Base-by-base conservation (phyloP, 2,329 filamentous ascomycete genomes). In the Sporothrix brunneoviolacea region DNA sequence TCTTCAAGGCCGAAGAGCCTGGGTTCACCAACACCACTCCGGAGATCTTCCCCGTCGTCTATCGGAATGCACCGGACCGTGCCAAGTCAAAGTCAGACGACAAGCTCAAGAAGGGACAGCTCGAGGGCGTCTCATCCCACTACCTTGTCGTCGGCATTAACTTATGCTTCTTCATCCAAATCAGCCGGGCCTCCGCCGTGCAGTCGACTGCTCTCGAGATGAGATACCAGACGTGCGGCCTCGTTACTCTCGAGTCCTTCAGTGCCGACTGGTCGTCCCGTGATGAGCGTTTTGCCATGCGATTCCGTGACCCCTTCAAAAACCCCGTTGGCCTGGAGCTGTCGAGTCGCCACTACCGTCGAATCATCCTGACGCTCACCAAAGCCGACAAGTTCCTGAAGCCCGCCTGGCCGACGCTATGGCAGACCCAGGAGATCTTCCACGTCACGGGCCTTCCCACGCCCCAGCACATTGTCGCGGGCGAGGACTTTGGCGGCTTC, bases 351-450 rank as follows among this genome's bases (percentile, higher is more conserved):
- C 71, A 76, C 58, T 77, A 77, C 58, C 70, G 75, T 27, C 72
- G 70, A 35, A 76, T 80, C 40, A 73, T 80, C 40, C 71, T 74
- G 46, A 75, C 71, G 2, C 65, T 81, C 28, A 75, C 75, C 50
- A 76, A 72, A 49, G 71, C 71, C 24, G 77, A 81, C 58, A 72
- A 76, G 33, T 75, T 72, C 49, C 62, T 81, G 39, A 80, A 79
- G 59, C 77, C 77, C 0, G 75, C 74, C 52, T 81, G 77, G 77
- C 77, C 77, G 9, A 72, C 77, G 47, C 67, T 75, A 33, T 71
- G 77, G 62, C 77, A 79, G 55, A 71, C 72, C 32, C 50, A 55
- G 36, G 52, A 72, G 56, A 71, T 79, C 4, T 80, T 80, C 56
- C 70, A 71, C 44, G 69, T 80, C 46, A 69, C 70, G 37, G 76